Base-by-base conservation (phyloP, 2,329 filamentous ascomycete genomes). In the Clonostachys rhizophaga region DNA sequence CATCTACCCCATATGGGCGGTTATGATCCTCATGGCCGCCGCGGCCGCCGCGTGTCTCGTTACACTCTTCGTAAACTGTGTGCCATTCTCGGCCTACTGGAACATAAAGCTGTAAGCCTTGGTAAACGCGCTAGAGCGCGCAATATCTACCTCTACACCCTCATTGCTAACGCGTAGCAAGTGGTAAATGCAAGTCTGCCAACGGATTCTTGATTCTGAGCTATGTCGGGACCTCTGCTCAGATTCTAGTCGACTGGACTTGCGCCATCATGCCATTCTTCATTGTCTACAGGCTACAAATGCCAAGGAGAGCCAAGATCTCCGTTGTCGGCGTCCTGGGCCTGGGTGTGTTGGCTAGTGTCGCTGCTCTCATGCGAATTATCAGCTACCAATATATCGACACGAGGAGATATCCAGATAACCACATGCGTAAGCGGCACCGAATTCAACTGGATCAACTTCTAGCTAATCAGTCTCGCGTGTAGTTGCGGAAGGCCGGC, bases 181-280 rank as follows among this genome's bases (percentile, higher is more conserved):
- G 36, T n/a, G 36, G 36, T 8, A 18, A 39, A 11, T 39, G 36
- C 36, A 39, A n/a, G 36, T 39, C 36, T n/a, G 14, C 36, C 14
- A 18, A 39, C 14, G 36, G 36, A n/a, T 39, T 39, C 12, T 18
- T 39, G 36, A 18, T 39, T n/a, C 14, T 39, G 36, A 39, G 36
- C 36, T 39, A 39, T 4, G 17, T 39, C 36, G 36, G 36, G 7
- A 39, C 36, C 14, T n/a, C 36, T n/a, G 36, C 17, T 18, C 36
- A 39, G 36, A 18, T 39, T 11, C 14, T 39, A 12, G 36, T 18
- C 14, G 36, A 39, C 36, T 62, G 60, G 59, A 49, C 53, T 1
- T 61, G 55, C 24, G 60, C 58, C 11, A 56, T 54, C 6, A 55
- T 55, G 3, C 61, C 61, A 1, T 60, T 61, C 45, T 63, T 63